phyloP scores from a whole-genome alignment of 768 basidiomycete species.

The Lepiota subincarnata region DNA sequence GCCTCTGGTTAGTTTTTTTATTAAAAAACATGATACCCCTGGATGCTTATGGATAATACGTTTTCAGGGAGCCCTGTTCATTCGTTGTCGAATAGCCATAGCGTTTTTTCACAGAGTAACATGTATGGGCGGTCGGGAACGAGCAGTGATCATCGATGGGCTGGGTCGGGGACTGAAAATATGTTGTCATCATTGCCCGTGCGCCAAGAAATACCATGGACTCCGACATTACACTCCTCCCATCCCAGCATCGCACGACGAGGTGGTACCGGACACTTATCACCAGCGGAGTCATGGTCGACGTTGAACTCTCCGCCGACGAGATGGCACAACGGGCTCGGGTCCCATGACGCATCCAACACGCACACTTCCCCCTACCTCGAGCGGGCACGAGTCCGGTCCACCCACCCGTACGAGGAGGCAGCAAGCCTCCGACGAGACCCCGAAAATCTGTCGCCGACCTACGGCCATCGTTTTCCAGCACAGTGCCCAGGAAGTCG shows the following conservation, averaged over 20 bases:
- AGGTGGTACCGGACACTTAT: conserved; percentile 1
- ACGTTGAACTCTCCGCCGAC: background rate
- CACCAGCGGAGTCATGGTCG: conserved; percentile 6
- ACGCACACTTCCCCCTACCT: conserved; percentile 17
- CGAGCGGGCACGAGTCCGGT: conserved; percentile 35
- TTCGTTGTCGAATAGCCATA: conserved; percentile 17
- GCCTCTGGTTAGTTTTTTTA: conserved; percentile 21
- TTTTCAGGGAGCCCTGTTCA: conserved; percentile 31
- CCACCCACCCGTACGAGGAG: conserved; percentile 34
- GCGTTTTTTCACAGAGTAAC: background rate
- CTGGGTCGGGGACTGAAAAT: conserved; percentile 6
- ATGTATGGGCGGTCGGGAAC: conserved; percentile 16
- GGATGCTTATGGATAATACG: conserved; percentile 25
- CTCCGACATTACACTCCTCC: conserved; percentile 4
- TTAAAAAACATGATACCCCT: background rate
- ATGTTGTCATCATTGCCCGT: conserved; percentile 4
- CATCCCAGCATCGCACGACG: conserved; percentile 9
- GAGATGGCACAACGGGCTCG: conserved; percentile 2
- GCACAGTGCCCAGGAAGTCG: conserved; percentile 23
- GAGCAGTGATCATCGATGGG: conserved; percentile 17
- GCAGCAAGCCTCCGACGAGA: conserved; percentile 26
- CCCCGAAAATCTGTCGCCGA: conserved; percentile 20
- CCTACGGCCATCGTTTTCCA: conserved; percentile 24
- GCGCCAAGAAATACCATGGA: conserved; percentile 9
- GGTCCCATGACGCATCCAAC: conserved; percentile 8